Conservation (phyloP, 805 yeast species). For the Sugiyamaella boreocaroliniensis region DNA sequence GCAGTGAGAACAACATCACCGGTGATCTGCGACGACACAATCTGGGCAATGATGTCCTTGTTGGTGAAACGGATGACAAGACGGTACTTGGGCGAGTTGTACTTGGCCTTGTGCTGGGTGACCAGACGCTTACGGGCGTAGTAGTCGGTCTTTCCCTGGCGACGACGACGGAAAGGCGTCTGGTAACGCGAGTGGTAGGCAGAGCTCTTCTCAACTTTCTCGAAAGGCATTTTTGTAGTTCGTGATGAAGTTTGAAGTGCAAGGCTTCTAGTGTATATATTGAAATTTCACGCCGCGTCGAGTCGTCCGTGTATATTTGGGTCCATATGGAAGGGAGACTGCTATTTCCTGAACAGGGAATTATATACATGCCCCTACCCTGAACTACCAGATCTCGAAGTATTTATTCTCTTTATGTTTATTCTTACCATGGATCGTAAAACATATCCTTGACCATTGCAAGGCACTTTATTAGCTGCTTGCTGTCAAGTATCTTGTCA, state of each 20-base stretch:
- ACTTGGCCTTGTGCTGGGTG: constrained; percentile 99
- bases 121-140: constrained; percentile 99
- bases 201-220: constrained; percentile 64
- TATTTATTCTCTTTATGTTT: too few relatives aligned
- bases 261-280: background rate
- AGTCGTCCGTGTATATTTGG: background rate
- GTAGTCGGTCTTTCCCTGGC: constrained; percentile 99
- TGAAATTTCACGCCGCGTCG: background rate
- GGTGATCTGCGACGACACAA: constrained; percentile 90
- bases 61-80: constrained; percentile 99
- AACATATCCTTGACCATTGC: too few relatives aligned
- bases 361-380: background rate
- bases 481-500: too few relatives aligned
- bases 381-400: too few relatives aligned
- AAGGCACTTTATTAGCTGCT: too few relatives aligned
- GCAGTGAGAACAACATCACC: constrained; percentile 96
- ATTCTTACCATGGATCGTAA: too few relatives aligned
- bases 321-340: background rate
- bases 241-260: constrained; percentile 1
- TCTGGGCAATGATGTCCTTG: constrained; percentile 98
- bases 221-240: constrained; percentile 62
- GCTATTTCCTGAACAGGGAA: background rate
- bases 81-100: constrained; percentile 99
- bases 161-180: constrained; percentile 99
- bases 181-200: constrained; percentile 99